These are phyloP conservation scores for Aurinia saxatilis DNA, from an alignment of 345 rosid species.

Conservation along the genomic window DNA sequence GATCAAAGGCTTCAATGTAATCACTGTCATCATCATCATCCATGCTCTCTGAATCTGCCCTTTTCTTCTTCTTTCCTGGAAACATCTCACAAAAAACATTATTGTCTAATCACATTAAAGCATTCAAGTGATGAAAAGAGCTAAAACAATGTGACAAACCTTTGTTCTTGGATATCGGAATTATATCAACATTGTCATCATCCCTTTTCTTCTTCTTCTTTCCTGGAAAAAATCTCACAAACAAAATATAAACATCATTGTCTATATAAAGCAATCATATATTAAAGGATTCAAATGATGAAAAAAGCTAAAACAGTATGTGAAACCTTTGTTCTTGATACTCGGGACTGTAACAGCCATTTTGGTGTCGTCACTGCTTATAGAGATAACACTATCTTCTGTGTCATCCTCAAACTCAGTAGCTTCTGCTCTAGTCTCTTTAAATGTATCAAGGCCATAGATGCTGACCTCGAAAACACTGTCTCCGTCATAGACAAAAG, in stretches of 20 bases:
- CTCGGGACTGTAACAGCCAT: background rate
- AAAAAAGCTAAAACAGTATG: too few relatives aligned
- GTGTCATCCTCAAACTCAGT: background rate
- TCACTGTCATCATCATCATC: background rate
- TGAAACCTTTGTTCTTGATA: too few relatives aligned
- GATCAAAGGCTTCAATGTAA: background rate
- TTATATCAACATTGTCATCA: too few relatives aligned
- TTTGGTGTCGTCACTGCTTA: background rate
- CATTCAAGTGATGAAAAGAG: background rate
- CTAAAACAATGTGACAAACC: background rate
- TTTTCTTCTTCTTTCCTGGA: constrained; percentile 1
- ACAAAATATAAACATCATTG: too few relatives aligned
- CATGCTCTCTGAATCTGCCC: background rate
- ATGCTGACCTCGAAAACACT: constrained; percentile 19
- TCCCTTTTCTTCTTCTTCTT: too few relatives aligned
- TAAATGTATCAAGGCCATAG: background rate
- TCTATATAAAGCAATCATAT: too few relatives aligned
- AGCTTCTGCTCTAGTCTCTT: background rate
- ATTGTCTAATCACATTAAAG: background rate
- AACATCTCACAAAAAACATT: too few relatives aligned
- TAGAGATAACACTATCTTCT: background rate
- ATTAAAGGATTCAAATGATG: too few relatives aligned
- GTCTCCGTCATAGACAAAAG: constrained; percentile 16
- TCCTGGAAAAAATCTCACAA: too few relatives aligned
- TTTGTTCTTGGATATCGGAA: background rate